Evolutionary conservation across 2,329 filamentous ascomycete genomes (phyloP).

Genomic region (Eurotiales sp.): DNA sequence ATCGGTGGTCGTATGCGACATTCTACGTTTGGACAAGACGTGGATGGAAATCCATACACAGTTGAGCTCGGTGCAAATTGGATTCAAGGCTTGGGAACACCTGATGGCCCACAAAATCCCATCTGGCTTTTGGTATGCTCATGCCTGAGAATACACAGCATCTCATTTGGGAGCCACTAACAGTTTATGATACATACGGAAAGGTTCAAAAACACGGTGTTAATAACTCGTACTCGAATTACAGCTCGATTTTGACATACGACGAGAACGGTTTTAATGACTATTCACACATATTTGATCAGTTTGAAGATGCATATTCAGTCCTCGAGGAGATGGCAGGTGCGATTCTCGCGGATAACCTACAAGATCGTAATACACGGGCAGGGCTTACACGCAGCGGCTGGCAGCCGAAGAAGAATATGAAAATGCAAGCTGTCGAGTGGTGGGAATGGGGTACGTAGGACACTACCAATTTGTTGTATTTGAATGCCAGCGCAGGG

Average conservation of each 20-base stretch:
- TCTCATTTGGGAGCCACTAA: not conserved
- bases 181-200: conserved; percentile 12
- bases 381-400: conserved; percentile 57
- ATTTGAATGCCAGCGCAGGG: no score
- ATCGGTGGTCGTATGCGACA: conserved; percentile 62
- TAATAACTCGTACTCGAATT: conserved; percentile 56
- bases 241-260: conserved; percentile 57
- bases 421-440: conserved; percentile 57
- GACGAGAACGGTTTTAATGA: conserved; percentile 55
- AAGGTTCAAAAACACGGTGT: conserved; percentile 56
- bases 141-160: not conserved
- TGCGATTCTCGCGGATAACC: conserved; percentile 53
- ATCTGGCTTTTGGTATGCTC: conserved; percentile 49
- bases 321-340: conserved; percentile 53
- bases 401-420: conserved; percentile 56
- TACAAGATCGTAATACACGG: conserved; percentile 60
- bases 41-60: conserved; percentile 51
- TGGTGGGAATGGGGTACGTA: conserved; percentile 51
- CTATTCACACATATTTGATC: conserved; percentile 49
- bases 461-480: not conserved
- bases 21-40: conserved; percentile 52
- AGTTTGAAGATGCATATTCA: conserved; percentile 47
- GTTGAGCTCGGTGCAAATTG: conserved; percentile 68
- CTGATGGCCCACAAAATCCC: conserved; percentile 52
- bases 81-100: conserved; percentile 45